Evolutionary conservation across 192 early-diverging fungal genomes (phyloP).

Genomic region (Coemansia sp.): DNA sequence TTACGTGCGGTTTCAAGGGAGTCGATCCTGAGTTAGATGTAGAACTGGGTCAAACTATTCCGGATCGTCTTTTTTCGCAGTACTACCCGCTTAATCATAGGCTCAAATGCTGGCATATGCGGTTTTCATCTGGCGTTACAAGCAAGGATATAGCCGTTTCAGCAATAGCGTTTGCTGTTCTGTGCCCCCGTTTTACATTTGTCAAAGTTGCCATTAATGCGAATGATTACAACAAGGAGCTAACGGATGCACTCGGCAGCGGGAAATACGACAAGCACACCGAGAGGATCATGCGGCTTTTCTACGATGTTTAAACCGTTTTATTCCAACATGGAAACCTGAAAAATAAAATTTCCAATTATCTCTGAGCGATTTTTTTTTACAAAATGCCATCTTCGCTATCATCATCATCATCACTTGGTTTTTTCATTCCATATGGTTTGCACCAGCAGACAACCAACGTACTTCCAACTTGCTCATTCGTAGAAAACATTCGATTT

Average conservation of each 20-base stretch:
- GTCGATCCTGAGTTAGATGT: background rate
- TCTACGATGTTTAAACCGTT: too few relatives aligned
- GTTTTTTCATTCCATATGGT: too few relatives aligned
- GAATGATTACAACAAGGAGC: too few relatives aligned
- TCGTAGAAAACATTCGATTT: constrained; percentile 2
- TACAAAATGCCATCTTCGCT: too few relatives aligned
- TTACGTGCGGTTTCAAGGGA: background rate
- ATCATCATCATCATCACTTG: too few relatives aligned
- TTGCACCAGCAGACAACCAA: background rate
- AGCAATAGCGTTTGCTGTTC: background rate
- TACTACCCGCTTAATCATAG: background rate
- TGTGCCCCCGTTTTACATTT: background rate
- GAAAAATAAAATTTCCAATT: too few relatives aligned
- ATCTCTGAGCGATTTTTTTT: too few relatives aligned
- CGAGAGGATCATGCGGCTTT: too few relatives aligned
- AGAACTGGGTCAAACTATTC: background rate
- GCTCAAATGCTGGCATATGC: background rate
- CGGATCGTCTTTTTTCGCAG: background rate
- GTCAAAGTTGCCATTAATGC: too few relatives aligned
- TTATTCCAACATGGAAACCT: too few relatives aligned
- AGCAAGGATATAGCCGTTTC: background rate
- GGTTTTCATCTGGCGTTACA: background rate
- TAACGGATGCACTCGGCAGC: too few relatives aligned
- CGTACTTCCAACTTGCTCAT: background rate
- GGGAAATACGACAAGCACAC: too few relatives aligned